Base-by-base conservation (phyloP, 495 filamentous ascomycete genomes). In the Alectoria sarmentosa region DNA sequence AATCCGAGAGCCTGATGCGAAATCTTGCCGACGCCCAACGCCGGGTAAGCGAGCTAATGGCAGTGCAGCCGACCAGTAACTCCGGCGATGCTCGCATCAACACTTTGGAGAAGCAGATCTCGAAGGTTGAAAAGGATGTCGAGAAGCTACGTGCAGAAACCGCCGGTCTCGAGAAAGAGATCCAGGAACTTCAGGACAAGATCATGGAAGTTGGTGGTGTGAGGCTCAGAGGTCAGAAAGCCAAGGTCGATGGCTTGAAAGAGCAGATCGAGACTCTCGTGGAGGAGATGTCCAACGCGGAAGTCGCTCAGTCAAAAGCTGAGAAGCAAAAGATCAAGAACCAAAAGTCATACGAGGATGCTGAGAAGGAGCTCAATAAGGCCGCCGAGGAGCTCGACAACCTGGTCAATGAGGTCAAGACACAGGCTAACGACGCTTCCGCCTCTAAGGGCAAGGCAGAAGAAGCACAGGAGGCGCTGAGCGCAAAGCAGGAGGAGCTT, bases 131-230 rank as follows among this genome's bases (percentile, higher is more conserved):
- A 67, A 81, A 86, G 56, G 90, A 98, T 68, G 83, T 96, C 28
- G 84, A 88, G 42, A 90, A 88, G 67, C 81, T 98, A 14, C 88
- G 88, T 61, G 77, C 81, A 28, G 90, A 97, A 73, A 96, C 89
- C 46, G 80, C 87, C 21, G 90, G 86, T 36, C 86, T 96, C 28
- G 95, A 98, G 69, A 85, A 88, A 46, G 94, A 96, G 73, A 96
- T 98, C 68, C 90, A 94, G 75, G 79, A 77, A 3, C 80, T 98
- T 26, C 92, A 98, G 73, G 88, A 90, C 79, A 95, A 94, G 79
- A 98, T 98, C 70, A 97, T 98, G 93, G 88, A 96, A 75, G 86
- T 95, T 62, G 94, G 94, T 65, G 94, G 94, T 76, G 92, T 97
- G 54, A 88, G 89, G 72, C 85, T 98, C 14, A 86, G 94, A 55